These are phyloP conservation scores for Scleroderma bovista DNA, from an alignment of 768 basidiomycete species.

Conservation along the genomic window DNA sequence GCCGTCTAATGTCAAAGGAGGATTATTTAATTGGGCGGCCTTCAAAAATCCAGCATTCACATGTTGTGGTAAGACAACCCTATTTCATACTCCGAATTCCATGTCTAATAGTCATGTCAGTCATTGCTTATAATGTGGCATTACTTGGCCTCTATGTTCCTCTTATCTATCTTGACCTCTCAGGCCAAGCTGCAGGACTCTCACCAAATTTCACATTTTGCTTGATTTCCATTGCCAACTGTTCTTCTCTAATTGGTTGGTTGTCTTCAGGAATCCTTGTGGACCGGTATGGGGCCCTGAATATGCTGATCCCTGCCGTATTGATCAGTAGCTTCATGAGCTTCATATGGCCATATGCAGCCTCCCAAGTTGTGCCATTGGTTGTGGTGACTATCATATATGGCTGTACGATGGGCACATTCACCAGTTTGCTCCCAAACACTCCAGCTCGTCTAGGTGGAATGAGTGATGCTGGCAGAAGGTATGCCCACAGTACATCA, in stretches of 20 bases:
- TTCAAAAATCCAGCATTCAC: conserved; percentile 31
- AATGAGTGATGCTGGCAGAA: conserved; percentile 6
- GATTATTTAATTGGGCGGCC: conserved; percentile 45
- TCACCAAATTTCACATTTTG: conserved; percentile 7
- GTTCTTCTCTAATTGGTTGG: conserved; percentile 5
- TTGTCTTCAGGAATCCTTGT: conserved; percentile 7
- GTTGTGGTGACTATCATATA: conserved; percentile 34
- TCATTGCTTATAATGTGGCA: conserved; percentile 5
- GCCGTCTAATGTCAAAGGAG: conserved; percentile 43
- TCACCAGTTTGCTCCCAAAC: conserved; percentile 3
- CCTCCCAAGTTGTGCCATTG: conserved; percentile 20
- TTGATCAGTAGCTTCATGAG: conserved; percentile 36
- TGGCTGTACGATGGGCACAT: conserved; percentile 24
- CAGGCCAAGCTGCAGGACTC: conserved; percentile 4
- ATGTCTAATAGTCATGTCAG: background rate
- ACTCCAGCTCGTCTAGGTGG: conserved; percentile 6
- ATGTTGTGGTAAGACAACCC: background rate
- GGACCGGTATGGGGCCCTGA: conserved; percentile 30
- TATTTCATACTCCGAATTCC: background rate
- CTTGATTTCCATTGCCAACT: conserved; percentile 6
- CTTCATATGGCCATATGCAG: conserved; percentile 40
- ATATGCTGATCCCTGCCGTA: conserved; percentile 36
- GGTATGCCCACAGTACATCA: background rate
- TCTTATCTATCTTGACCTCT: conserved; percentile 5
- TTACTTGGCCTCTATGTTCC: conserved; percentile 6